Percentiles rank a stretch among this genome's conserved stretches.
Conservation (phyloP, 768 basidiomycete species). For the Suillus brevipes region DNA sequence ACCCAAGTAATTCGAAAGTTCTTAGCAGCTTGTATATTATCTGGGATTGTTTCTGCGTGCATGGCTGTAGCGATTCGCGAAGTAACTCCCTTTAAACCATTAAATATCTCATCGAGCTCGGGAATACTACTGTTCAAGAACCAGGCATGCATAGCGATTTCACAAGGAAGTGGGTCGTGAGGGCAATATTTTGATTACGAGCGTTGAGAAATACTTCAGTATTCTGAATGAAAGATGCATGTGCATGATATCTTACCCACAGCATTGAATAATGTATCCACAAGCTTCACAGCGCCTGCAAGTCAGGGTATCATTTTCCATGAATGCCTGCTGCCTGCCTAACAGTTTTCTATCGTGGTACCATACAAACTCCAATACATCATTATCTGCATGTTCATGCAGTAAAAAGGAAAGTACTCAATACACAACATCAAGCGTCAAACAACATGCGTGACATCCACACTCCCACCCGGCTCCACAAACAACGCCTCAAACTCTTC, state of each 20-base stretch:
- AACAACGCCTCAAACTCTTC: conserved; percentile 87
- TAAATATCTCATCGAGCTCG: not conserved
- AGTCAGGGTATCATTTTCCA: not conserved
- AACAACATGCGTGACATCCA: conserved; percentile 6
- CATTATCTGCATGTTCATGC: not conserved
- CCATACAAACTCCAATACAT: not conserved
- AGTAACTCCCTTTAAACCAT: not conserved
- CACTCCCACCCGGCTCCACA: conserved; percentile 16
- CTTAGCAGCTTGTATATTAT: not conserved
- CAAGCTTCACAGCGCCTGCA: not conserved
- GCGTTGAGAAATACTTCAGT: not conserved
- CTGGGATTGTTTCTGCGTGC: not conserved
- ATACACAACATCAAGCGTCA: conserved; percentile 6
- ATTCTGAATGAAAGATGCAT: not conserved
- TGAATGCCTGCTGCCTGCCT: not conserved
- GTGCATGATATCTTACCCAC: not conserved
- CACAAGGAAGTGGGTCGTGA: not conserved
- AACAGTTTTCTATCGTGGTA: not conserved
- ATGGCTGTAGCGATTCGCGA: not conserved
- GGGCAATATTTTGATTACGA: not conserved
- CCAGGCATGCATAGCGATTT: not conserved
- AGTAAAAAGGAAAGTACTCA: not conserved
- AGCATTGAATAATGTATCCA: not conserved
- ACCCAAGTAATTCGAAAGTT: conserved; percentile 1
- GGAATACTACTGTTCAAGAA: not conserved